Base-by-base conservation (phyloP, 2,329 filamentous ascomycete species). In the Aspergillus floridensis region DNA sequence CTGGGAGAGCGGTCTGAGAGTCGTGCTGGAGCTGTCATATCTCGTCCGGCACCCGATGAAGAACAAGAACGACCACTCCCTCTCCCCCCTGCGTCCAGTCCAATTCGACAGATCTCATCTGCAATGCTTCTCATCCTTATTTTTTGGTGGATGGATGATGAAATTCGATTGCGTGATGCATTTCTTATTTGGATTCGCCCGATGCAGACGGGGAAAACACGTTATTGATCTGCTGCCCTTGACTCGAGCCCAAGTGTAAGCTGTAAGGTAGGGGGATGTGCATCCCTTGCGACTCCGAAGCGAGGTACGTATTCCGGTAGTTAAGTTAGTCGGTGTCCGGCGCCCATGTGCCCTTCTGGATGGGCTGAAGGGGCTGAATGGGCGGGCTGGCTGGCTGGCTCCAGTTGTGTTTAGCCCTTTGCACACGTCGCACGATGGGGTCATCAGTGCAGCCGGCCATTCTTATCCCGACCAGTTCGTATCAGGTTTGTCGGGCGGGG, bases 1-100 rank as follows among this genome's bases (percentile, higher is more conserved):
- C 21, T 61, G 6, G 59, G 59, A 56, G 67, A 61, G 63, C 67
- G 67, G 51, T 65, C 62, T 58, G 53, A 29, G 26, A 47, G 29
- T 31, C 32, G 48, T 54, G 57, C 58, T 57, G 59, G 63, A 64
- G 60, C 59, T 63, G 62, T 64, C 63, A 62, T 65, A 65, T 60
- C 57, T 51, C 57, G 16, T 41, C 19, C 32, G 49, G 16, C 41
- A 57, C 50, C 22, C 29, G 49, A 22, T 44, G 49, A 19, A 57
- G 57, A 24, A 50, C 19, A 50, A 55, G 38, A 32, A 44, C 26
- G 52, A 32, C 29, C 26, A 29, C 26, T 29, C 7, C 26, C 7
- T 29, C 38, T n/a, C 16, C 58, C 52, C 58, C 57, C 60, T 56
- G 53, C 56, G 47, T 55, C 48, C 41, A 49, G 41, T 57, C 19